A percentile compares a stretch with the other conserved stretches of the same genome.
Evolutionary conservation across 2,329 filamentous ascomycete genomes (phyloP).

Genomic region (Bisporella sp.): DNA sequence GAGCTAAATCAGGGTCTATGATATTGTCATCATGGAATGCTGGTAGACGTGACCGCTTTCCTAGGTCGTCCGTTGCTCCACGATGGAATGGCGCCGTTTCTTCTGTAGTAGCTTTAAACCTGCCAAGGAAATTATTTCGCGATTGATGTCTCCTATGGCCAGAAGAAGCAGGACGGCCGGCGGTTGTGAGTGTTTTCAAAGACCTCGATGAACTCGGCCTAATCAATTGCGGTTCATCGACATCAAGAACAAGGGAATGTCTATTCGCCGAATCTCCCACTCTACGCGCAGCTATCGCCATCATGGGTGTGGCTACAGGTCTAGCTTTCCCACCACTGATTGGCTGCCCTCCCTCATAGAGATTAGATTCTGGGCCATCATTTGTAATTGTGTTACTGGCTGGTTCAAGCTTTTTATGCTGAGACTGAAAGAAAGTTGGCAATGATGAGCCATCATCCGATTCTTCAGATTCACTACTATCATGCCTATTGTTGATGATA

Average conservation of each 20-base stretch:
- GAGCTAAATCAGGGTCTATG: conserved; percentile 91
- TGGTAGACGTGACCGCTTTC: conserved; percentile 61
- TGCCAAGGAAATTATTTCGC: conserved; percentile 74
- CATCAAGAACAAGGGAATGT: conserved; percentile 84
- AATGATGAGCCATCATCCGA: conserved; percentile 72
- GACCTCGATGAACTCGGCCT: conserved; percentile 94
- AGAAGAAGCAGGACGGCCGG: conserved; percentile 66
- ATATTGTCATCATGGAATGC: conserved; percentile 99
- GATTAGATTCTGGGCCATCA: neutral
- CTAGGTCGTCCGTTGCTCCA: conserved; percentile 60
- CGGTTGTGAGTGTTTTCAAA: conserved; percentile 61
- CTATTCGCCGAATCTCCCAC: conserved; percentile 71
- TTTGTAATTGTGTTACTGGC: conserved; percentile 29
- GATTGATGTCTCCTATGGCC: conserved; percentile 82
- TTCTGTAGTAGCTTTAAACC: conserved; percentile 64
- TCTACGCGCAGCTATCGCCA: conserved; percentile 60
- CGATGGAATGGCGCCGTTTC: conserved; percentile 85
- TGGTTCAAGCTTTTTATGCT: conserved; percentile 38
- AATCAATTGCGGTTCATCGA: conserved; percentile 74
- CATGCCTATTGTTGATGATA: conserved; percentile 84
- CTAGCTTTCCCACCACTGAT: conserved; percentile 33
- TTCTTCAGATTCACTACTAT: conserved; percentile 80
- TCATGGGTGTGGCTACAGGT: conserved; percentile 60
- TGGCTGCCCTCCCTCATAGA: conserved; percentile 17
- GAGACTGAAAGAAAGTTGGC: conserved; percentile 52